These are phyloP conservation scores for Sutorius eximius DNA, from an alignment of 1,284 basidiomycete genomes.

Conservation along the genomic window DNA sequence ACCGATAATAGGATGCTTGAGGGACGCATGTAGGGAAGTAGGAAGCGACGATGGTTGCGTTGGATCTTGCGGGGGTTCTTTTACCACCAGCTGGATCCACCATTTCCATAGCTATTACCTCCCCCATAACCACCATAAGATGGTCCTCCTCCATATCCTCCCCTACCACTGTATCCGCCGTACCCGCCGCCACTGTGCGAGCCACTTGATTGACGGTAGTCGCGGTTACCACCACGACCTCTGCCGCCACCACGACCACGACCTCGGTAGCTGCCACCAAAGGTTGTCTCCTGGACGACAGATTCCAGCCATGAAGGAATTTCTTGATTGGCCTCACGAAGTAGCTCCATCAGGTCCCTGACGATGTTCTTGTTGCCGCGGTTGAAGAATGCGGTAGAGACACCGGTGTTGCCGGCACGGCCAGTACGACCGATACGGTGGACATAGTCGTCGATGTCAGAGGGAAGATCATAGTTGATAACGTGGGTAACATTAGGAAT, in stretches of 20 bases:
- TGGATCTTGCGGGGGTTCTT: conserved; percentile 23
- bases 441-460: conserved; percentile 98
- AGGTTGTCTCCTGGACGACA: conserved; percentile 81
- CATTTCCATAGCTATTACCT: conserved; percentile 38
- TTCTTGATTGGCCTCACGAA: conserved; percentile 97
- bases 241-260: conserved; percentile 66
- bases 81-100: conserved; percentile 46
- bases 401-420: conserved; percentile 98
- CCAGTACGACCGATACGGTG: conserved; percentile 99
- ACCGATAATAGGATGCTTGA: conserved; percentile 19
- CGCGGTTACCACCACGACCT: conserved; percentile 51
- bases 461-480: conserved; percentile 97
- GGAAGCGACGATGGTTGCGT: conserved; percentile 14
- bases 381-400: conserved; percentile 94
- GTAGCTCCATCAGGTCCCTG: conserved; percentile 87
- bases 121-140: conserved; percentile 44
- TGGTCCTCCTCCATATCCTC: conserved; percentile 36
- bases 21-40: conserved; percentile 5
- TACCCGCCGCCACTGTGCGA: conserved; percentile 39
- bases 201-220: conserved; percentile 48
- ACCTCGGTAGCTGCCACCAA: conserved; percentile 54
- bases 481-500: conserved; percentile 99
- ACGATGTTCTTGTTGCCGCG: conserved; percentile 91
- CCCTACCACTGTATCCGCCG: conserved; percentile 42
- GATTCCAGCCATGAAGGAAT: conserved; percentile 91